Base-by-base conservation (phyloP, 768 basidiomycete species). In the Infundibulicybe gibba region DNA sequence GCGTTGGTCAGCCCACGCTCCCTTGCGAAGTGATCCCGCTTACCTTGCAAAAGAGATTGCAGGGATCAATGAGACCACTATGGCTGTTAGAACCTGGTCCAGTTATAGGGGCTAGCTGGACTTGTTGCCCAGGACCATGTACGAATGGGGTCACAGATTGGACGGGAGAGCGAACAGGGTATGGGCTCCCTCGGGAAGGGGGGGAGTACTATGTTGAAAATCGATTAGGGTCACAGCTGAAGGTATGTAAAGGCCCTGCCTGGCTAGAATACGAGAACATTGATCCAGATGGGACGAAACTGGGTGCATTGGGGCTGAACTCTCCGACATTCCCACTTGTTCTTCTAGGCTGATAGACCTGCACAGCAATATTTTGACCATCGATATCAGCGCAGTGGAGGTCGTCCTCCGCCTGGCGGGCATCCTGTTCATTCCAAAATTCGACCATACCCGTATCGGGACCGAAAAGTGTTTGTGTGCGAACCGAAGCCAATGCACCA, bases 21-120 rank as follows among this genome's bases (percentile, higher is more conserved):
- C 6, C n/a, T 12, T 6, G 31, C 12, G 25, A 12, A 12, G 20
- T 35, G 25, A 32, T 32, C 37, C 6, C 31, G 10, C 17, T 44
- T 48, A 88, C 87, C 74, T 91, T 91, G 76, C 87, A 90, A 64
- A 93, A 93, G 40, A 93, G 66, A 60, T 92, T 92, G 73, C 90
- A 93, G 0, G 91, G 90, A 64, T 92, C 90, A 50, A 92, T 91
- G 20, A 94, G 72, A 15, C 91, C 91, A 52, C 88, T 90, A 58
- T 91, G 87, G 58, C 88, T 91, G 45, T 55, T 79, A 32, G 87
- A 83, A n/a, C 89, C 88, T 33, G 87, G 89, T 3, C 90, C 90
- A 15, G 54, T 51, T 40, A 77, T 43, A 12, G 90, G 91, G 1
- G 90, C 90, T 6, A 85, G 75, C 62, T 94, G 90, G 31, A 93